Evolutionary conservation across 495 filamentous ascomycete genomes (phyloP), one percentile per base, ranked within the genome.

Genomic region (Penicillium roqueforti): DNA sequence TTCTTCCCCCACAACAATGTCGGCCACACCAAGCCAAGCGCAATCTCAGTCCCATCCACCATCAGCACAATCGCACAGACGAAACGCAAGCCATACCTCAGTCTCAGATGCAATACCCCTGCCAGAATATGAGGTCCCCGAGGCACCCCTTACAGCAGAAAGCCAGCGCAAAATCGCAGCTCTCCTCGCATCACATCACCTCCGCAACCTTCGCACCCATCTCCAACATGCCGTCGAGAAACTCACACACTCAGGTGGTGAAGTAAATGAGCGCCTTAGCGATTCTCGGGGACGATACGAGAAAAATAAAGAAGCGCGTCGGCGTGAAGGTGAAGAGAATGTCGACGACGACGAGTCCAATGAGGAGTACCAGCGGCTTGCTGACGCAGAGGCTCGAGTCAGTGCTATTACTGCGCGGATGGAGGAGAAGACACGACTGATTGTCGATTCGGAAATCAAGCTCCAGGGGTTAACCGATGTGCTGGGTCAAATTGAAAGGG

Each of bases 121-220:
- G 8, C 85, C 85, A 3, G 60, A 72, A 7, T 88, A 89, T 66
- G 75, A 88, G 57, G 62, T 78, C 1, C 83, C 79, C 11, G 59
- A 73, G 16, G 77, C 71, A 29, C 76, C 84, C 10, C 78, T 79
- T 5, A 75, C 67, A 32, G 39, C 53, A 14, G 62, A 65, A 18
- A 60, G 61, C 31, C 69, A 74, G 41, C 51, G 57, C 11, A 62
- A 68, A 0, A 68, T 81, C 13, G 36, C 67, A 0, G 28, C 56
- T 4, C 67, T 80, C 10, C 57, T 70, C 5, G 51, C 65, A 20
- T 59, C 66, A 11, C 59, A 67, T 18, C 41, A 59, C n/a, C 51
- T 73, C n/a, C 60, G 64, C 13, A 48, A 54, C 1, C 51, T 79
- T 0, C 70, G 70, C 36, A 60, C 58, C 2, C 69, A 77, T 42